Conservation (phyloP, 2,329 filamentous ascomycete species). For the Neopestalotiopsis rosae region DNA sequence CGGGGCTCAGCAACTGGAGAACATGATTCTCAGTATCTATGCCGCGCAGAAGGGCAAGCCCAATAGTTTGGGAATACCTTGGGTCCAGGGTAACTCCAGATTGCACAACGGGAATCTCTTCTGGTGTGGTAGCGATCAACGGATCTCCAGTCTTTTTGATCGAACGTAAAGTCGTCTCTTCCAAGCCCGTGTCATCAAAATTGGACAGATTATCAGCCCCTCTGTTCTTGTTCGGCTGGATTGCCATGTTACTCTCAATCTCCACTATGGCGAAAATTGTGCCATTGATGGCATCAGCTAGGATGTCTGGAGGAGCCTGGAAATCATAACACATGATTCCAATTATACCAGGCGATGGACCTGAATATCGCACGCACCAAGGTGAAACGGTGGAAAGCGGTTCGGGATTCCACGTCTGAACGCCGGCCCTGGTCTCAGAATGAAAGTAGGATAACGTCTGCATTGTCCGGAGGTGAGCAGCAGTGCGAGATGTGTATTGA, state of each 20-base stretch:
- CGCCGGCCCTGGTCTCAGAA: conserved; percentile 32
- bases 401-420: conserved; percentile 53
- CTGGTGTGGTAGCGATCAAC: conserved; percentile 48
- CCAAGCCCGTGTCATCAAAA: conserved; percentile 28
- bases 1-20: conserved; percentile 71
- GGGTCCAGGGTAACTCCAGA: conserved; percentile 67
- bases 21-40: conserved; percentile 60
- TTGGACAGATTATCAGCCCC: conserved; percentile 19
- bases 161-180: conserved; percentile 22
- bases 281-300: conserved; percentile 72
- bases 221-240: conserved; percentile 36
- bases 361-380: conserved; percentile 66
- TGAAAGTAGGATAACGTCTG: conserved; percentile 85
- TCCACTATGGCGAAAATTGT: conserved; percentile 71
- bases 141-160: conserved; percentile 23
- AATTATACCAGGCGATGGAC: conserved; percentile 57
- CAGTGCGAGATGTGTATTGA: conserved; percentile 62
- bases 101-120: conserved; percentile 67
- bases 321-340: conserved; percentile 73
- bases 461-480: conserved; percentile 73
- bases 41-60: conserved; percentile 72
- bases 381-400: conserved; percentile 64
- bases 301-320: conserved; percentile 60
- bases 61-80: conserved; percentile 61
- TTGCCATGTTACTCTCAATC: conserved; percentile 59